Evolutionary conservation across 352 stramenopile species (phyloP).

Genomic region (Elongisporangium senticosum): DNA sequence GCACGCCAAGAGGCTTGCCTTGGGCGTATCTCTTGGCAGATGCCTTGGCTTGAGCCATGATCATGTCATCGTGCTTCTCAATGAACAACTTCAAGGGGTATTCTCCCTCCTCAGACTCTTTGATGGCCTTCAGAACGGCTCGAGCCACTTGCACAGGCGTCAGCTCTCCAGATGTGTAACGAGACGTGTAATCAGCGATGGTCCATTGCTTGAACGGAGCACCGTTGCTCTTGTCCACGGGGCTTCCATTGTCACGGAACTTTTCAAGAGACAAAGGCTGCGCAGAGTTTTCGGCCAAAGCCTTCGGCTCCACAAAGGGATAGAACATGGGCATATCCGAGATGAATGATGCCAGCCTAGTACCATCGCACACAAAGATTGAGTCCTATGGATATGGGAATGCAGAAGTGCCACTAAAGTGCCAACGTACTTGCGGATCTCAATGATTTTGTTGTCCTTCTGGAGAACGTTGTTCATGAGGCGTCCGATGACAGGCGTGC

Average conservation of each 20-base stretch:
- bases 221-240: conserved; percentile 3
- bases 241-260: conserved; percentile 20
- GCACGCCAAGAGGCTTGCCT: conserved; percentile 55
- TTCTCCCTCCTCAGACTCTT: conserved; percentile 40
- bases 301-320: conserved; percentile 50
- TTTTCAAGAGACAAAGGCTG: conserved; percentile 18
- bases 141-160: conserved; percentile 67
- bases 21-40: conserved; percentile 69
- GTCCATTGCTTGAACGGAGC: conserved; percentile 58
- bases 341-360: conserved; percentile 50
- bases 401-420: background rate
- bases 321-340: conserved; percentile 79
- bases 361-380: conserved; percentile 1
- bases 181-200: conserved; percentile 59
- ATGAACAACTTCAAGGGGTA: conserved; percentile 66
- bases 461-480: conserved; percentile 40
- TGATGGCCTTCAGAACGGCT: conserved; percentile 50
- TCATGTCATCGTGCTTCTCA: conserved; percentile 64
- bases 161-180: conserved; percentile 35
- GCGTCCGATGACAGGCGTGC: conserved; percentile 38
- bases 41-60: conserved; percentile 56
- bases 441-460: conserved; percentile 58
- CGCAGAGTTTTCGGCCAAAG: conserved; percentile 11
- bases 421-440: conserved; percentile 37
- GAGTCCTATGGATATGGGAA: background rate